Percentiles rank a stretch among this genome's conserved stretches.
Evolutionary conservation across 768 basidiomycete species (phyloP).

Genomic region (Peribolospora kevripleyi): DNA sequence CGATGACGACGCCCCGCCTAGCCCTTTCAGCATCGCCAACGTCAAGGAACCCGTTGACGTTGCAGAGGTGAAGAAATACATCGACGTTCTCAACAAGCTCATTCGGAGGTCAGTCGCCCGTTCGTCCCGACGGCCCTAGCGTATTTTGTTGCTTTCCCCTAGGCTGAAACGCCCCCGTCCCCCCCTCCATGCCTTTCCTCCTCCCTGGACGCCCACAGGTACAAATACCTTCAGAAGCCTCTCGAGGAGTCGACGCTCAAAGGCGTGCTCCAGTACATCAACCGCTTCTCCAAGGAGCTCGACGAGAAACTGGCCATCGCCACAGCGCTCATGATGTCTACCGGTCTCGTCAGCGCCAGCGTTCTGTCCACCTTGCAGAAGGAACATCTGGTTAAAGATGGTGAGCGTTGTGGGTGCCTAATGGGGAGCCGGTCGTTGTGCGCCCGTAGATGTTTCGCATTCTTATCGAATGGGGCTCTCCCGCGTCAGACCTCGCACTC

Average conservation of each 20-base stretch:
- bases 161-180: background rate
- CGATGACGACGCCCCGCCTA: slow-evolving; percentile 61
- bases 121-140: background rate
- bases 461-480: background rate
- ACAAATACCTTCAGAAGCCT: slow-evolving; percentile 96
- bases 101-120: slow-evolving; percentile 49
- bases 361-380: slow-evolving; percentile 64
- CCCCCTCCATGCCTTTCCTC: background rate
- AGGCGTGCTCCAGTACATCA: slow-evolving; percentile 61
- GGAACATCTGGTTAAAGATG: slow-evolving; percentile 89
- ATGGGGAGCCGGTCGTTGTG: slow-evolving; percentile 2
- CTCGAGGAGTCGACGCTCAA: slow-evolving; percentile 68
- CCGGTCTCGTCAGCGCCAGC: slow-evolving; percentile 44
- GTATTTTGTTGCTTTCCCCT: background rate
- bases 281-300: slow-evolving; percentile 53
- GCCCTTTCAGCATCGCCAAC: slow-evolving; percentile 69
- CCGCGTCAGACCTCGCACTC: slow-evolving; percentile 41
- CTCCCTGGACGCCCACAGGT: slow-evolving; percentile 27
- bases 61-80: slow-evolving; percentile 73
- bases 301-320: slow-evolving; percentile 64
- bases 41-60: slow-evolving; percentile 52
- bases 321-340: slow-evolving; percentile 56
- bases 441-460: background rate
- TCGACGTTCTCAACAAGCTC: slow-evolving; percentile 85
- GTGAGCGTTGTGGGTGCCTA: slow-evolving; percentile 19